Percentiles rank a stretch among this genome's conserved stretches.
Conservation (phyloP, 768 basidiomycete genomes). For the Auriscalpium orientale region DNA sequence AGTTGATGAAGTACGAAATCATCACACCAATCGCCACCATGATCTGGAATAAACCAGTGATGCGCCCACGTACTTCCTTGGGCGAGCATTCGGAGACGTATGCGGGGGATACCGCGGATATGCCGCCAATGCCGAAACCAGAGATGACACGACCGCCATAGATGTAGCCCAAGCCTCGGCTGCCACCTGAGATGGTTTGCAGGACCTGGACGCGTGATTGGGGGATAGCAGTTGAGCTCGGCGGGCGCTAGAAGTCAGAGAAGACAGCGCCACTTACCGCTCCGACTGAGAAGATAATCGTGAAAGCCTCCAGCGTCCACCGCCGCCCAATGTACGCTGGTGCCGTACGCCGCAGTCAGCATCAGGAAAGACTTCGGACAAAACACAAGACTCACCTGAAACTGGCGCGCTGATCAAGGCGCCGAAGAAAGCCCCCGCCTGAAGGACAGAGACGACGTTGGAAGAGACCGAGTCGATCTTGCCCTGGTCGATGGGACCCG, state of each 20-base stretch:
- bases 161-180: constrained; percentile 56
- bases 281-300: constrained; percentile 59
- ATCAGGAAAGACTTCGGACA: neutral
- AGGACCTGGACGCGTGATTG: constrained; percentile 40
- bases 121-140: constrained; percentile 76
- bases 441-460: constrained; percentile 82
- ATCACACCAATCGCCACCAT: constrained; percentile 83
- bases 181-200: constrained; percentile 55
- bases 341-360: too few species aligned
- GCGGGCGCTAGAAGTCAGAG: neutral
- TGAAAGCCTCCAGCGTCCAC: constrained; percentile 53
- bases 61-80: constrained; percentile 78
- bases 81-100: constrained; percentile 86
- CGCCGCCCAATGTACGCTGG: constrained; percentile 60
- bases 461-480: constrained; percentile 53
- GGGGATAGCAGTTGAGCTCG: neutral
- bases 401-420: constrained; percentile 66
- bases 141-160: constrained; percentile 77
- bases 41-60: constrained; percentile 83
- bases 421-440: constrained; percentile 86
- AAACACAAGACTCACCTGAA: constrained; percentile 39
- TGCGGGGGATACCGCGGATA: constrained; percentile 78
- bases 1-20: constrained; percentile 77
- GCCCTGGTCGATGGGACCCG: constrained; percentile 33
- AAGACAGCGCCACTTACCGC: constrained; percentile 42